Percentiles rank a stretch among this genome's conserved stretches.
Evolutionary conservation across 2,329 filamentous ascomycete species (phyloP).

Genomic region (Mariannaea sp.): DNA sequence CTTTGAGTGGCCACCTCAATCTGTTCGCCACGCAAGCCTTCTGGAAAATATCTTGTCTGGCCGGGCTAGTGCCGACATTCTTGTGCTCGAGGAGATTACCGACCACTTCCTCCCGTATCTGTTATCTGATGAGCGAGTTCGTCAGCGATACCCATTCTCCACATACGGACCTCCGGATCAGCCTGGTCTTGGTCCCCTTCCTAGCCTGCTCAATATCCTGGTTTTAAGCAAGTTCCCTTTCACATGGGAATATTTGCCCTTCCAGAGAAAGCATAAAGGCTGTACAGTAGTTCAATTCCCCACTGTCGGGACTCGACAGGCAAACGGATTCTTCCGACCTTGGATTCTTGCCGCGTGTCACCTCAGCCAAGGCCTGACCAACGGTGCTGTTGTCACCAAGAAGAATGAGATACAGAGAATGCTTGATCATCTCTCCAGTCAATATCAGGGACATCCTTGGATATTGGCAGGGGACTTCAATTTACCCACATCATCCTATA

Average conservation of each 20-base stretch:
- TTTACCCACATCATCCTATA: conserved; percentile 61
- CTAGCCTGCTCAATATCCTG: conserved; percentile 64
- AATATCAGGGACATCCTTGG: conserved; percentile 53
- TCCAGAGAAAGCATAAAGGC: conserved; percentile 61
- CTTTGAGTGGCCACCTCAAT: conserved; percentile 52
- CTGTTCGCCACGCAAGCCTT: conserved; percentile 49
- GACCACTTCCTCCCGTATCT: conserved; percentile 65
- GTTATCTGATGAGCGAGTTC: conserved; percentile 52
- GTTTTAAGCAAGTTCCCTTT: conserved; percentile 62
- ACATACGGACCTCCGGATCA: conserved; percentile 62
- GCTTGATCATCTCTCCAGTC: conserved; percentile 48
- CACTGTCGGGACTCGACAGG: conserved; percentile 21
- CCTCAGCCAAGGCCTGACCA: conserved; percentile 64
- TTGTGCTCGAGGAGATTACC: conserved; percentile 67
- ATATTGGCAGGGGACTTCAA: conserved; percentile 70
- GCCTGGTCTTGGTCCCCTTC: conserved; percentile 57
- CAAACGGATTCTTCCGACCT: conserved; percentile 38
- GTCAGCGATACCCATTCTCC: conserved; percentile 56
- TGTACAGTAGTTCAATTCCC: conserved; percentile 55
- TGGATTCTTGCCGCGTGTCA: conserved; percentile 63
- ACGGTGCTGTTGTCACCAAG: conserved; percentile 62
- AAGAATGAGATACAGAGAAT: conserved; percentile 59
- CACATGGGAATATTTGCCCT: conserved; percentile 58
- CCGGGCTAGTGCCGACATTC: conserved; percentile 51
- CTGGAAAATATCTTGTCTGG: conserved; percentile 50